Evolutionary conservation across 2,329 filamentous ascomycete species (phyloP), one percentile per base, ranked within the genome.

Genomic region (Cryphonectria carpinicola): DNA sequence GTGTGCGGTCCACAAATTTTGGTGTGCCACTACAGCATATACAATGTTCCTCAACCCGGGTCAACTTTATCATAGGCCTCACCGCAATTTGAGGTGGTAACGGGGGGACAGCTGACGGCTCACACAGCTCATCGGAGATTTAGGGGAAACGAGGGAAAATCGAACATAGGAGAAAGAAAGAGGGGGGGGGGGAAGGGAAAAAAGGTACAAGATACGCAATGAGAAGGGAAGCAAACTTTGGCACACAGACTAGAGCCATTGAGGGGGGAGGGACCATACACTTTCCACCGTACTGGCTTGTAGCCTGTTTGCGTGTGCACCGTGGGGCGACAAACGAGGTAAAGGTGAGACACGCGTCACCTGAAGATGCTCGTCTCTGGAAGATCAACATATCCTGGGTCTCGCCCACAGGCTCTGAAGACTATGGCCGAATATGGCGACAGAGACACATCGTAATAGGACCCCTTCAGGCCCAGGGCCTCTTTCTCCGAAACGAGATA

Each of bases 281-380:
- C 19, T 22, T 22, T 37, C 22, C 2, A 17, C 46, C 39, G 66
- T 69, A 56, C 62, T 69, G 43, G 54, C 39, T 41, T 49, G 41
- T 62, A 39, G 19, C n/a, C 63, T 67, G 46, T 37, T 66, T 63
- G 56, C 39, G 66, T 68, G 54, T 65, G 46, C 22, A 66, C 62
- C 63, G 62, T 68, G 68, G 56, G 46, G 66, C 58, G 54, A 64
- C 68, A 67, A 68, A 52, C 66, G 62, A 72, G 68, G 58, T 52
- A 35, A 63, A 64, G 43, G 69, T 69, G 58, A 60, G 54, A 72
- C 71, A 71, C 49, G 66, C 63, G 41, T 68, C 66, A 71, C 60
- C 69, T 63, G 61, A 49, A 46, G 66, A 62, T 52, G 32, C 52
- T 49, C 56, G 35, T 58, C 61, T 70, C 60, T 41, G 49, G 62